Percentiles rank a stretch among this genome's conserved stretches.
phyloP scores from a whole-genome alignment of 495 filamentous ascomycete genomes.

The Aspergillus saccharolyticus region DNA sequence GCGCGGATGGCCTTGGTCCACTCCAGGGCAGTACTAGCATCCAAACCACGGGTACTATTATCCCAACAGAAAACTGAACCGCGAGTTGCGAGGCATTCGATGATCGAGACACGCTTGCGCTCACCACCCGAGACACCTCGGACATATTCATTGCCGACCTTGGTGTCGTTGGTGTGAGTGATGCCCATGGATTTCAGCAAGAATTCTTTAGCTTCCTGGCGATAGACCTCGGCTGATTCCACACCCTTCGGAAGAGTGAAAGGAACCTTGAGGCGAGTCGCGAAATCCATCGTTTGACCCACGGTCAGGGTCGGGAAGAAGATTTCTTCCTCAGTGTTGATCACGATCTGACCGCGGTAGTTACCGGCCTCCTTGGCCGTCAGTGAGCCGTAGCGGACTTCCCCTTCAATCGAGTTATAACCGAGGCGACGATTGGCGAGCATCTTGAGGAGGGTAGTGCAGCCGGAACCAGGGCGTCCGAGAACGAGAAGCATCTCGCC shows the following conservation, averaged over 20 bases:
- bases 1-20: conserved; percentile 46
- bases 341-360: conserved; percentile 69
- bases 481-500: conserved; percentile 46
- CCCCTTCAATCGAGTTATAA: conserved; percentile 41
- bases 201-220: conserved; percentile 54
- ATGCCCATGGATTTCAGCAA: conserved; percentile 69
- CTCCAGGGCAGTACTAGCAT: conserved; percentile 56
- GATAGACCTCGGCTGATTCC: conserved; percentile 48
- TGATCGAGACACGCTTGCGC: conserved; percentile 67
- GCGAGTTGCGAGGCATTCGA: conserved; percentile 59
- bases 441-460: conserved; percentile 54
- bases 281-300: conserved; percentile 67
- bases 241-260: conserved; percentile 29
- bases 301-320: conserved; percentile 70
- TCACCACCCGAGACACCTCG: conserved; percentile 83
- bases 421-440: conserved; percentile 59
- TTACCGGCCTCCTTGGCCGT: conserved; percentile 45
- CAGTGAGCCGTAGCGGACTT: conserved; percentile 19
- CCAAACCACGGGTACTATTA: conserved; percentile 57
- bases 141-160: conserved; percentile 73
- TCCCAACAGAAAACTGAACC: conserved; percentile 62
- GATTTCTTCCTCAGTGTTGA: conserved; percentile 64
- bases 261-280: conserved; percentile 41
- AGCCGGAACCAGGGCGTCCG: conserved; percentile 42
- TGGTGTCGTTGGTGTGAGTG: conserved; percentile 71